Conservation (phyloP, 768 basidiomycete species). For the Naganishia vaughanmartiniae region DNA sequence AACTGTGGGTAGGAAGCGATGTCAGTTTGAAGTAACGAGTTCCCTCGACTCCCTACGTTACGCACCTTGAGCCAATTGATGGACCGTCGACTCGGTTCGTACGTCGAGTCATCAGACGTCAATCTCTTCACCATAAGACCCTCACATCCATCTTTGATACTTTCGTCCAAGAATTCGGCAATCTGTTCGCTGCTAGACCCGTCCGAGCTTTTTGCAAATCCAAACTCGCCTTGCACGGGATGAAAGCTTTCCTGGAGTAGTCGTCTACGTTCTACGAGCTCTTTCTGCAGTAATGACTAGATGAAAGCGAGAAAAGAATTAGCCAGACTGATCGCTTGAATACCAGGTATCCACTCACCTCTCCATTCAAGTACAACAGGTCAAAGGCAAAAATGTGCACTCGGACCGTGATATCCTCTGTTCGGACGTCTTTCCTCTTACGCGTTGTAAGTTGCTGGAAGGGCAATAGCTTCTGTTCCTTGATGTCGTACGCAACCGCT, state of each 20-base stretch:
- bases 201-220: conserved; percentile 88
- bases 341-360: conserved; percentile 60
- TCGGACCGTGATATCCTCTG: conserved; percentile 94
- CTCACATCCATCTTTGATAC: conserved; percentile 97
- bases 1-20: conserved; percentile 59
- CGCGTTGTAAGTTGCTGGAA: conserved; percentile 95
- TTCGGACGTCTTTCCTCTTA: conserved; percentile 95
- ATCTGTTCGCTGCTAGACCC: conserved; percentile 88
- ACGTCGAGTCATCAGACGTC: conserved; percentile 82
- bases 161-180: conserved; percentile 88
- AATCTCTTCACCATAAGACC: conserved; percentile 99
- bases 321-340: not conserved
- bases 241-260: conserved; percentile 77
- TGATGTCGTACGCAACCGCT: conserved; percentile 89
- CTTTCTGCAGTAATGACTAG: conserved; percentile 76
- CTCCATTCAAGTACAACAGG: conserved; percentile 90
- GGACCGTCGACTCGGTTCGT: conserved; percentile 90
- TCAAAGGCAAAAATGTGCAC: conserved; percentile 98
- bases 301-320: not conserved
- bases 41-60: not conserved
- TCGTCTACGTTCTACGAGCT: conserved; percentile 71
- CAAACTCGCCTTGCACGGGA: conserved; percentile 81
- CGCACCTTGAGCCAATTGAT: conserved; percentile 96
- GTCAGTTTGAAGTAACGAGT: not conserved
- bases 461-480: conserved; percentile 81